Conservation (phyloP, 2,329 filamentous ascomycete genomes). For the Nothopassalora personata region DNA sequence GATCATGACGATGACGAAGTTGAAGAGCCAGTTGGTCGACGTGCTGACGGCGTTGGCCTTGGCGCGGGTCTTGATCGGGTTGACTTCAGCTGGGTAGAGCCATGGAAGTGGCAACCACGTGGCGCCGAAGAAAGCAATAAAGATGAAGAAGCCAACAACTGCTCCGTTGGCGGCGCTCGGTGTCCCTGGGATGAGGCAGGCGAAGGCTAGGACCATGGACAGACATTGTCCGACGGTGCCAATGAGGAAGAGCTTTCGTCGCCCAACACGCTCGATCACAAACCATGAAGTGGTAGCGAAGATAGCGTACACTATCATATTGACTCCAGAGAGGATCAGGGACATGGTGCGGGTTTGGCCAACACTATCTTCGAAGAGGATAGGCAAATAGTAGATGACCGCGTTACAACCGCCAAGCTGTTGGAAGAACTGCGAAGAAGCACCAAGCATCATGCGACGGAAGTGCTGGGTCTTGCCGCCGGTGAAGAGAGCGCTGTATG, state of each 20-base stretch:
- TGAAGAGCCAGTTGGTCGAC: slow-evolving; percentile 40
- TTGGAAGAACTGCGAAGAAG: slow-evolving; percentile 57
- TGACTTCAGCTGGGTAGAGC: slow-evolving; percentile 37
- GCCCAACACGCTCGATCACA: slow-evolving; percentile 57
- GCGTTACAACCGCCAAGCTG: slow-evolving; percentile 52
- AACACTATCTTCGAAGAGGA: slow-evolving; percentile 48
- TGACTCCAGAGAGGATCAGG: slow-evolving; percentile 43
- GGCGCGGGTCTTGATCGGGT: slow-evolving; percentile 51
- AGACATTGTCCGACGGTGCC: slow-evolving; percentile 49
- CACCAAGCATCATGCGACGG: slow-evolving; percentile 58
- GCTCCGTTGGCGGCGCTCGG: slow-evolving; percentile 42
- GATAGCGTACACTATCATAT: slow-evolving; percentile 15
- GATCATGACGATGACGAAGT: slow-evolving; percentile 36
- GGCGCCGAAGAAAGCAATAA: slow-evolving; percentile 64
- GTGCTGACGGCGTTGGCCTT: slow-evolving; percentile 48
- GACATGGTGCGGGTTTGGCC: slow-evolving; percentile 39
- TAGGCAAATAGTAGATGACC: slow-evolving; percentile 42
- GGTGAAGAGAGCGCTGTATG: slow-evolving; percentile 53
- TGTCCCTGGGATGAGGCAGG: slow-evolving; percentile 37
- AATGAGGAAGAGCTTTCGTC: slow-evolving; percentile 39
- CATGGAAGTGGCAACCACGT: slow-evolving; percentile 38
- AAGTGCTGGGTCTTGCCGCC: slow-evolving; percentile 62
- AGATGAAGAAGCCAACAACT: slow-evolving; percentile 60
- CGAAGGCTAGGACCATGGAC: slow-evolving; percentile 48
- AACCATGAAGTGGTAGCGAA: slow-evolving; percentile 54